Percentiles rank a stretch among this genome's conserved stretches.
Evolutionary conservation across 768 basidiomycete species (phyloP).

Genomic region (Rhodotorula kratochvilovae): DNA sequence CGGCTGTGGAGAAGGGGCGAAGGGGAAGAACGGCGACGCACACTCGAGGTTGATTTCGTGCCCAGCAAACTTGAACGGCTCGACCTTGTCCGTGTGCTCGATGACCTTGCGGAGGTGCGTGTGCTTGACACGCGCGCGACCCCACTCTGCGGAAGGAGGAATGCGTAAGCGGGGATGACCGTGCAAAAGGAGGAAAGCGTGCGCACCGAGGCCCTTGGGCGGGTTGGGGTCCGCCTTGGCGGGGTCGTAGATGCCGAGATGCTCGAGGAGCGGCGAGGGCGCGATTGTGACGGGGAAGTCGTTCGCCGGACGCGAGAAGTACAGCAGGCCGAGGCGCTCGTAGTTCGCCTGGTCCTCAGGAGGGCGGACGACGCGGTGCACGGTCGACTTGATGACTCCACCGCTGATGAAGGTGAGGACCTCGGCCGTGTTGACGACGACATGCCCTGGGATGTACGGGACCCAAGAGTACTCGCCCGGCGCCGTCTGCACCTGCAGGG

Average conservation of each 20-base stretch:
- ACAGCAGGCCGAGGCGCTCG: slow-evolving; percentile 47
- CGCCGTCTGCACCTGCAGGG: slow-evolving; percentile 50
- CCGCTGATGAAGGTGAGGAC: slow-evolving; percentile 5
- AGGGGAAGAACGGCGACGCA: no score
- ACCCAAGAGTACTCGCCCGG: slow-evolving; percentile 49
- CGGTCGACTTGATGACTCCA: slow-evolving; percentile 1
- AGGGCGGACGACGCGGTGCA: slow-evolving; percentile 32
- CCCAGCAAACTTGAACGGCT: neutral
- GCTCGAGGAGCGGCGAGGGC: slow-evolving; percentile 10
- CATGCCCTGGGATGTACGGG: slow-evolving; percentile 45
- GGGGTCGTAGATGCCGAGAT: slow-evolving; percentile 10
- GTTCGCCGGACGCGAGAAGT: slow-evolving; percentile 47
- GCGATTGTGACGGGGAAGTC: slow-evolving; percentile 33
- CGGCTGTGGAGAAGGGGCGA: neutral
- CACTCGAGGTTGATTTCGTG: neutral
- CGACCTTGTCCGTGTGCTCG: neutral
- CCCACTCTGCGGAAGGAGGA: neutral
- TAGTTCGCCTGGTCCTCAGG: slow-evolving; percentile 45
- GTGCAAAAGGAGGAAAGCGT: neutral
- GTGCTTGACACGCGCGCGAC: slow-evolving; percentile 2
- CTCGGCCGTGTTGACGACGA: slow-evolving; percentile 34
- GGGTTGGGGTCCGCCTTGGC: neutral
- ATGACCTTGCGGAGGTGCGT: neutral
- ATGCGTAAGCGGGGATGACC: no score
- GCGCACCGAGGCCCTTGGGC: neutral